Base-by-base conservation (phyloP, 371 early-diverging fungal genomes). In the Vittaforma corneae region DNA sequence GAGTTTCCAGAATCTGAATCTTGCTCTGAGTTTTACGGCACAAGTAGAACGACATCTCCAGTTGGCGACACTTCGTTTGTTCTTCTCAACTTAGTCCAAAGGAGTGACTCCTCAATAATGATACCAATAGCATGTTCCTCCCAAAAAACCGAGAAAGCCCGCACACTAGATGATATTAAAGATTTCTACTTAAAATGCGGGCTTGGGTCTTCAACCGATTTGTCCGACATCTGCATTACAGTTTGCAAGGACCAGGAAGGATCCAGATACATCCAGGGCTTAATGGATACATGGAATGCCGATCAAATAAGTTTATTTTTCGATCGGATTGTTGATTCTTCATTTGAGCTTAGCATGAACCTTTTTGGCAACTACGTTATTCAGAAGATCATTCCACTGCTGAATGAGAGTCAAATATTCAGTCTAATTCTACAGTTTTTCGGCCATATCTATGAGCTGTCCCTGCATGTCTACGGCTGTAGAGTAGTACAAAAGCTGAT, bases 291-390 rank as follows among this genome's bases (percentile, higher is more conserved):
- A 0, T 90, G 91, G 9, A 84, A 85, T 18, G 83, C 80, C 45
- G 92, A 91, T 48, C 94, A 96, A 68, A 91, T 90, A 81, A 86
- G 87, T 65, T 82, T 90, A 73, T 92, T 96, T 14, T 95, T 96
- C 82, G 85, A 89, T 28, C 92, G 94, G 79, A 88, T 98, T 28
- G 79, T 86, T 40, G 90, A 92, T 3, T 85, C 87, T 65, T 85
- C 90, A 0, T 79, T 91, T 35, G 90, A 92, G 60, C 81, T 98
- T 44, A 92, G 91, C 88, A 90, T 91, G 0, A 98, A 98, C 76
- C 92, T 97, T 1, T 98, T 98, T 86, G 97, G 97, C 48, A 98
- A 98, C 82, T 98, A 98, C 75, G 97, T 98, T 45, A 86, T 98
- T 51, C 97, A 98, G 81, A 98, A 97, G 82, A 90, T 97, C 73